Evolutionary conservation across 192 early-diverging fungal genomes (phyloP).

Genomic region (Gonapodya prolifera): DNA sequence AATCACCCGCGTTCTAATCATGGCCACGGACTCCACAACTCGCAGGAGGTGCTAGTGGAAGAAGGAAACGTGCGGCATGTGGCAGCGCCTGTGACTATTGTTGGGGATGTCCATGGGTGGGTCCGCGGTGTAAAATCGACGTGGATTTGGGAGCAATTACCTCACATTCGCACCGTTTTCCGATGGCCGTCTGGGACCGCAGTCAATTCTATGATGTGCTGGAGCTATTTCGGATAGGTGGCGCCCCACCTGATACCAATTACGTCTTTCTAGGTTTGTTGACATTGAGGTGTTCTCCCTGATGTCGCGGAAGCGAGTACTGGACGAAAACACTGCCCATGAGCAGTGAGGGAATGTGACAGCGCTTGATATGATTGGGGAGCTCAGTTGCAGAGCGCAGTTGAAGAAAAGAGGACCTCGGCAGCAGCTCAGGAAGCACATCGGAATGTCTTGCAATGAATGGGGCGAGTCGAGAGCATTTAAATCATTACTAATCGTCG

Average conservation of each 20-base stretch:
- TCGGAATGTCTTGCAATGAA: neutral
- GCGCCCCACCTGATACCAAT: constrained; percentile 67
- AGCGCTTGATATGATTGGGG: neutral
- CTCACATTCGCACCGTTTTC: neutral
- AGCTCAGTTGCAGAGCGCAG: neutral
- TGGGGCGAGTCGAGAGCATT: neutral
- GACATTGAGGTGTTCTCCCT: neutral
- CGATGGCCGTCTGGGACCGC: neutral
- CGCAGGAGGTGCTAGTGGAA: constrained; percentile 60
- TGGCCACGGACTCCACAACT: constrained; percentile 44
- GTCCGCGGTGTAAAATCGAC: neutral
- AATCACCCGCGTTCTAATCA: too few relatives aligned
- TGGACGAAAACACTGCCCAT: too few relatives aligned
- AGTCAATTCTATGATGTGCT: constrained; percentile 80
- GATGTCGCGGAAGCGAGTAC: too few relatives aligned
- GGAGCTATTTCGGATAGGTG: constrained; percentile 77
- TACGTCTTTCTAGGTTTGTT: constrained; percentile 68
- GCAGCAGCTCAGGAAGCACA: constrained; percentile 2
- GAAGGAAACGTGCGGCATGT: constrained; percentile 82
- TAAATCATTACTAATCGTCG: too few relatives aligned
- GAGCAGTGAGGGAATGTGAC: neutral
- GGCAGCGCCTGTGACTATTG: constrained; percentile 74
- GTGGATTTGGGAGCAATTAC: neutral
- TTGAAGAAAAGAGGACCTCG: neutral
- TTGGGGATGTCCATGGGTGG: constrained; percentile 86